Evolutionary conservation across 2,329 filamentous ascomycete species (phyloP).

Genomic region (Acephala macrosclerotiorum): DNA sequence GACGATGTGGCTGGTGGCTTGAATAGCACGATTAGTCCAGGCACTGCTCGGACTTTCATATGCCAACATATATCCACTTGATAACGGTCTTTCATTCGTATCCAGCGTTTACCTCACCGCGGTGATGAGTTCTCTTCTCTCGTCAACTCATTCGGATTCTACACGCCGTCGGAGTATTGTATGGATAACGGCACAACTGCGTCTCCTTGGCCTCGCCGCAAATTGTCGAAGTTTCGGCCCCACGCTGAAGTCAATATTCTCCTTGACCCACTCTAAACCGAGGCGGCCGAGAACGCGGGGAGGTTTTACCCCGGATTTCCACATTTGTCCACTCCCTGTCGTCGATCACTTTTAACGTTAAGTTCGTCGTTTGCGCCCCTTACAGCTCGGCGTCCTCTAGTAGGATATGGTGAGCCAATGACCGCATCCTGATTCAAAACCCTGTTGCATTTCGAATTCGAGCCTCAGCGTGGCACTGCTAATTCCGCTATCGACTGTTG

Average conservation of each 20-base stretch:
- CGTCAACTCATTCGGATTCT: too few species aligned
- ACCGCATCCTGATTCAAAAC: background rate
- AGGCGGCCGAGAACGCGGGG: background rate
- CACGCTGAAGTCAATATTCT: background rate
- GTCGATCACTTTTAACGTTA: background rate
- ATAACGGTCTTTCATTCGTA: too few species aligned
- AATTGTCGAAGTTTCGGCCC: background rate
- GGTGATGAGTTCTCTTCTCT: too few species aligned
- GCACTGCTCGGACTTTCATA: too few species aligned
- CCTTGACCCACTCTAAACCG: background rate
- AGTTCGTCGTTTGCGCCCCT: background rate
- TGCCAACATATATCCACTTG: too few species aligned
- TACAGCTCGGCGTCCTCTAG: background rate
- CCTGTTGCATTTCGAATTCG: background rate
- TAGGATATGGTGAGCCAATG: background rate
- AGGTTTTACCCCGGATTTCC: constrained; percentile 6
- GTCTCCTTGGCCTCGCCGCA: background rate
- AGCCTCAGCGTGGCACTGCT: background rate
- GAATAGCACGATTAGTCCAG: background rate
- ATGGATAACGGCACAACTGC: background rate
- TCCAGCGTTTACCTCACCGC: too few species aligned
- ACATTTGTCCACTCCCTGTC: background rate
- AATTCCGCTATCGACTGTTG: background rate
- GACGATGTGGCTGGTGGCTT: background rate
- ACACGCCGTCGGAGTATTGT: too few species aligned